Conservation (phyloP, 306 rosid genomes). For the Leucaena leucocephala region DNA sequence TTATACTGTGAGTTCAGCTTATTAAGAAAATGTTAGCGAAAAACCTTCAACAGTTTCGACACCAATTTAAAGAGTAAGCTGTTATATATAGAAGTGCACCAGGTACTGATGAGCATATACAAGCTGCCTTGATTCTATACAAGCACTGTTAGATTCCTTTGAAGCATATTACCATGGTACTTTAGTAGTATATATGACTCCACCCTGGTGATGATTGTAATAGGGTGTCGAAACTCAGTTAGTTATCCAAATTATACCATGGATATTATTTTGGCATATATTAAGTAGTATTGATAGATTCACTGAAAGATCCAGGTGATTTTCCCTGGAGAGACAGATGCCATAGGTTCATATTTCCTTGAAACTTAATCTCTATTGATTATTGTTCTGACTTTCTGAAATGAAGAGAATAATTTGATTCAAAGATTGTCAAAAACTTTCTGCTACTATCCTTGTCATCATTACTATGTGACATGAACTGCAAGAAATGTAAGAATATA, state of each 20-base stretch:
- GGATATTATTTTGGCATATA: neutral
- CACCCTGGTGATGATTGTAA: neutral
- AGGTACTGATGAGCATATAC: neutral
- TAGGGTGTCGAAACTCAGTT: neutral
- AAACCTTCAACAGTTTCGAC: neutral
- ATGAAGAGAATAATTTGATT: neutral
- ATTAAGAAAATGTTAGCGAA: neutral
- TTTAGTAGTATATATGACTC: neutral
- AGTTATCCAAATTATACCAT: neutral
- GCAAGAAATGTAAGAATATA: neutral
- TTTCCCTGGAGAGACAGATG: neutral
- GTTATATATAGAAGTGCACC: neutral
- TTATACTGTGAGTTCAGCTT: neutral
- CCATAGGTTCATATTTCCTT: neutral
- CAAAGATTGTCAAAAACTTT: neutral
- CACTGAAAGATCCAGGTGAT: neutral
- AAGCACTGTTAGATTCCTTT: neutral
- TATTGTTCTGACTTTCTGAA: neutral
- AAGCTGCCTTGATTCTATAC: neutral
- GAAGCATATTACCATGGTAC: neutral
- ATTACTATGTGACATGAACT: neutral
- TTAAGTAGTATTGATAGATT: neutral
- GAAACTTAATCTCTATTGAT: neutral
- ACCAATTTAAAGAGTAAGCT: neutral
- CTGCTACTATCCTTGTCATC: neutral